Base-by-base conservation (phyloP, 2,329 filamentous ascomycete genomes). In the Amauroascus niger region DNA sequence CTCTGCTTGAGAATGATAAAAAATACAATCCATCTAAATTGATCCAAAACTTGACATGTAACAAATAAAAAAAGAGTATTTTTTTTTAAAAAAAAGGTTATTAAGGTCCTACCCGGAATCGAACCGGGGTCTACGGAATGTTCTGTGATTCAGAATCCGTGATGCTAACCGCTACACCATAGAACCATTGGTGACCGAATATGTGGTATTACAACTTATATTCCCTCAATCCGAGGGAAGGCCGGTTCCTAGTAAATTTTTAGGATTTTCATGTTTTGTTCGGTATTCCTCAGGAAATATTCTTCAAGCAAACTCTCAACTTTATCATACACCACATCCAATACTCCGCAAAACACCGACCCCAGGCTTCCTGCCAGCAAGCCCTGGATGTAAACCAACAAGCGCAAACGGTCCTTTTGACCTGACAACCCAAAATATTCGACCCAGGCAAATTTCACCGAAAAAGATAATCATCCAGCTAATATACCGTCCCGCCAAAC, bases 401-500 rank as follows among this genome's bases (percentile, higher is more conserved):
- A 16, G 13, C 32, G n/a, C 11, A n/a, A 6, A 18, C n/a, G 11
- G 33, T 13, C 33, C 9, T 35, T 24, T 28, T 28, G 2, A n/a
- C 22, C 13, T 13, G 30, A 39, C n/a, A 13, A 16, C 16, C 14
- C 11, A 41, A n/a, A 33, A 22, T 41, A 50, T 50, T 32, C 39
- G 4, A 30, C 30, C 40, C 20, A 46, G 24, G 7, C 13, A 52
- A 28, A 37, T 52, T 20, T 16, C 7, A 35, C 18, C 26, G 13
- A 45, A 37, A 45, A n/a, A 40, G 28, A 33, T 37, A 26, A 40
- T 4, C 45, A 52, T 39, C 33, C 39, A 33, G 3, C 39, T 47
- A 57, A 56, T 68, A 71, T 33, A 71, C 68, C 16, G 68, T 67
- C 5, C 82, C 68, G 5, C 82, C 83, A 72, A 88, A 88, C 0